phyloP scores from a whole-genome alignment of 2,329 filamentous ascomycete genomes.

The Cladosporium austrohemisphaericum region DNA sequence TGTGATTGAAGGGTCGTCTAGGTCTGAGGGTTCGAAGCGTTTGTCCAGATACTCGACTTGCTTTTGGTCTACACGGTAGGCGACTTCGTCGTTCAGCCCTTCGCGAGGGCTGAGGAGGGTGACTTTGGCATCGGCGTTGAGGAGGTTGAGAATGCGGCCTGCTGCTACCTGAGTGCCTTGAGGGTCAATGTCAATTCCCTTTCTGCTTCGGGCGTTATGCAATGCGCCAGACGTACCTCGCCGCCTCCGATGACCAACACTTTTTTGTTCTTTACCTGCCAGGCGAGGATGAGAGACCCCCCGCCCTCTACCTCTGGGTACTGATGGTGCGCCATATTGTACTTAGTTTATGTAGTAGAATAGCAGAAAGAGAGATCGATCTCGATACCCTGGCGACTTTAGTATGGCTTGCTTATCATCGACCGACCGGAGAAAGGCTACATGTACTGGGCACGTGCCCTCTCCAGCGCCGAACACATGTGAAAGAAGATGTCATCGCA shows the following conservation, averaged over 20 bases:
- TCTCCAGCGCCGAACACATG: no score
- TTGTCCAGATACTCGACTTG: conserved; percentile 80
- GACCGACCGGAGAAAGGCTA: neutral
- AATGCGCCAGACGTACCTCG: conserved; percentile 59
- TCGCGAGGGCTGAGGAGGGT: conserved; percentile 76
- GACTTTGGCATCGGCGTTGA: conserved; percentile 90
- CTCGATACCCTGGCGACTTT: no score
- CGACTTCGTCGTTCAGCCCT: conserved; percentile 85
- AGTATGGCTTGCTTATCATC: conserved; percentile 8
- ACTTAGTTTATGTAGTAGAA: neutral
- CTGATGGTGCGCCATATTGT: conserved; percentile 8
- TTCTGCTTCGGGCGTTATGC: neutral
- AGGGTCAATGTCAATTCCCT: conserved; percentile 24
- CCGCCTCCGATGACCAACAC: conserved; percentile 93
- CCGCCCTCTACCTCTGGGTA: conserved; percentile 84
- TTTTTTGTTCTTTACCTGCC: conserved; percentile 86
- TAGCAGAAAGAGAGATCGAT: no score
- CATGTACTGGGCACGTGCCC: conserved; percentile 1
- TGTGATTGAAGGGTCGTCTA: conserved; percentile 63
- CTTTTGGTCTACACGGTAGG: conserved; percentile 68
- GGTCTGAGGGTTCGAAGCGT: conserved; percentile 78
- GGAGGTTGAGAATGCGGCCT: conserved; percentile 86
- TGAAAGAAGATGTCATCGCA: conserved; percentile 3
- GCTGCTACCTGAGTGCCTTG: conserved; percentile 71
- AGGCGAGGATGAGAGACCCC: conserved; percentile 89